Conservation (phyloP, 352 stramenopile species). For the Phytophthora pinifolia region DNA sequence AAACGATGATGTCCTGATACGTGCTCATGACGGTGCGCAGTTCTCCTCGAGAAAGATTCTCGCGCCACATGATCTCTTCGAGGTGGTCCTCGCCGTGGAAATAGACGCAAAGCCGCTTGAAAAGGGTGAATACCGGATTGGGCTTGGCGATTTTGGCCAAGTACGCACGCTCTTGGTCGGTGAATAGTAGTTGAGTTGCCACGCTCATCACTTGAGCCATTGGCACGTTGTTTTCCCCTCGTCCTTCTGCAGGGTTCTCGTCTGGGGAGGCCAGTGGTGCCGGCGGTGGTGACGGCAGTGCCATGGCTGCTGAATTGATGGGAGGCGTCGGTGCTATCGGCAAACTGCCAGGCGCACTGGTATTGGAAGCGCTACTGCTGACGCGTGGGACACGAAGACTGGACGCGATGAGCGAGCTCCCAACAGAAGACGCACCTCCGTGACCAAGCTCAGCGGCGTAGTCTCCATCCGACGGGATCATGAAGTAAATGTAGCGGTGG, state of each 20-base stretch:
- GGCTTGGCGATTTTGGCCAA: slow-evolving; percentile 81
- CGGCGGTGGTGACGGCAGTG: slow-evolving; percentile 23
- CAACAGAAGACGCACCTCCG: slow-evolving; percentile 16
- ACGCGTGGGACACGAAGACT: slow-evolving; percentile 27
- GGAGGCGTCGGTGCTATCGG: slow-evolving; percentile 31
- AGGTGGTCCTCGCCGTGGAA: slow-evolving; percentile 87
- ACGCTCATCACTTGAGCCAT: slow-evolving; percentile 38
- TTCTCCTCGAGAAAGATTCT: slow-evolving; percentile 81
- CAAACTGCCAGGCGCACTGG: slow-evolving; percentile 24
- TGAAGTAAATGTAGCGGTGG: slow-evolving; percentile 88
- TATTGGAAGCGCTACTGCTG: slow-evolving; percentile 33
- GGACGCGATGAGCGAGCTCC: slow-evolving; percentile 30
- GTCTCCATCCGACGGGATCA: slow-evolving; percentile 74
- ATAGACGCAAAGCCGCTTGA: slow-evolving; percentile 81
- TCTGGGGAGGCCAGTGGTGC: slow-evolving; percentile 5
- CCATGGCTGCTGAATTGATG: slow-evolving; percentile 23
- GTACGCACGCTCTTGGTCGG: slow-evolving; percentile 70
- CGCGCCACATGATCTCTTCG: slow-evolving; percentile 90
- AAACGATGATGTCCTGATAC: slow-evolving; percentile 87
- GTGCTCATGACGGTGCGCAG: slow-evolving; percentile 78
- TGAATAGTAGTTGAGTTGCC: slow-evolving; percentile 48
- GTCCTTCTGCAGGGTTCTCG: slow-evolving; percentile 17
- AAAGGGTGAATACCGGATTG: slow-evolving; percentile 78
- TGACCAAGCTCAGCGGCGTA: slow-evolving; percentile 32
- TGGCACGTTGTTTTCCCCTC: slow-evolving; percentile 10